Conservation (phyloP, 495 filamentous ascomycete genomes). For the Podospora tetraspora region DNA sequence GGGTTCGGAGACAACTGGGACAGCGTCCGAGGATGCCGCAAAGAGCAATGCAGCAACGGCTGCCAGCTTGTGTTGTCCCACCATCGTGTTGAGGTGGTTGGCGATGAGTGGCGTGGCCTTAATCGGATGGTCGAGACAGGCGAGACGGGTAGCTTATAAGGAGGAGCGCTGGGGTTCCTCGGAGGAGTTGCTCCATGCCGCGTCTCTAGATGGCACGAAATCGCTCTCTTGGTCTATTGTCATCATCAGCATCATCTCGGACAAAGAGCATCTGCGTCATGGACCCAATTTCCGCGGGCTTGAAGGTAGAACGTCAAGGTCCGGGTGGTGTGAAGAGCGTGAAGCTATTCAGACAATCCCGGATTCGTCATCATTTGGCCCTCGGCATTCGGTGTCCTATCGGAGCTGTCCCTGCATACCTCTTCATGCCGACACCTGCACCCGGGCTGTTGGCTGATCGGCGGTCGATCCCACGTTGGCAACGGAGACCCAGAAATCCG, state of each 20-base stretch:
- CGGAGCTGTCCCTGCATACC: too few species aligned
- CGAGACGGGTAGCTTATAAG: not conserved
- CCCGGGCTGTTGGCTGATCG: not conserved
- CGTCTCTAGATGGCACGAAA: not conserved
- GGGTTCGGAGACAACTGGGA: constrained; percentile 34
- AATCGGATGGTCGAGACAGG: not conserved
- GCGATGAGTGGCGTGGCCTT: not conserved
- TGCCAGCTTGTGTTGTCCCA: not conserved
- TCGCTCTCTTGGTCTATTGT: not conserved
- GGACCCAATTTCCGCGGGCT: not conserved
- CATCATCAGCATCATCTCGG: not conserved
- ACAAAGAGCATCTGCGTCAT: not conserved
- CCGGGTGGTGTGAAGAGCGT: not conserved
- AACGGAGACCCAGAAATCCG: not conserved
- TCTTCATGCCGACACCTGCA: not conserved
- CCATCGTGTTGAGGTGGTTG: not conserved
- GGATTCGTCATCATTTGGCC: not conserved
- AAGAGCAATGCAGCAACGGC: constrained; percentile 17
- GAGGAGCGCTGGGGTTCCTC: not conserved
- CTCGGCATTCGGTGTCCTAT: too few species aligned
- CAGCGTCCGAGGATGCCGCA: constrained; percentile 15
- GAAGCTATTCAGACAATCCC: not conserved
- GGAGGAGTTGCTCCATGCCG: not conserved
- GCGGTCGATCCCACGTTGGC: not conserved
- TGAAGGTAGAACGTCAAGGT: not conserved